These are phyloP conservation scores for Rhizopus delemar DNA, from an alignment of 371 early-diverging fungal genomes.

Conservation along the genomic window DNA sequence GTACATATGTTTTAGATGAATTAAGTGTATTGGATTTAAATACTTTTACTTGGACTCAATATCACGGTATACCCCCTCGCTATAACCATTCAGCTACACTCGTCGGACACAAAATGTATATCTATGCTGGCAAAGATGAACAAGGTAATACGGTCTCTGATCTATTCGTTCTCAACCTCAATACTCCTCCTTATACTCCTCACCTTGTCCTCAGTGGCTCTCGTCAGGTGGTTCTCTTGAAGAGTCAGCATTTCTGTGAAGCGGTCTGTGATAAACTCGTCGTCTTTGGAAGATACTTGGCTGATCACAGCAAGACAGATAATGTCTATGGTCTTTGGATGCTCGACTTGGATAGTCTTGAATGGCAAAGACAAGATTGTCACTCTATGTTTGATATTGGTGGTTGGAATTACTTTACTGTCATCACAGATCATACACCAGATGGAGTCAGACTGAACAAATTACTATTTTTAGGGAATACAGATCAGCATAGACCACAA, in stretches of 20 bases:
- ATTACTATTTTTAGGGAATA: conserved; percentile 57
- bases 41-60: conserved; percentile 59
- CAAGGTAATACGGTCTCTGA: conserved; percentile 62
- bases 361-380: conserved; percentile 63
- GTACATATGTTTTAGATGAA: conserved; percentile 63
- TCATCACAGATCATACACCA: conserved; percentile 32
- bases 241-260: conserved; percentile 71
- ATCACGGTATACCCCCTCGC: conserved; percentile 55
- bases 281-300: conserved; percentile 57
- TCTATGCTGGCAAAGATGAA: conserved; percentile 64
- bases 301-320: conserved; percentile 14
- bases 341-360: conserved; percentile 61
- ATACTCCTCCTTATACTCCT: conserved; percentile 45
- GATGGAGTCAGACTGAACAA: conserved; percentile 30
- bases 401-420: conserved; percentile 69
- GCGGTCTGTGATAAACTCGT: conserved; percentile 61
- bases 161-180: conserved; percentile 58
- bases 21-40: conserved; percentile 58
- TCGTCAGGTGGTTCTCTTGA: conserved; percentile 56
- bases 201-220: conserved; percentile 46
- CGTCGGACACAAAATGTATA: conserved; percentile 58
- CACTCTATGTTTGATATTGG: conserved; percentile 55
- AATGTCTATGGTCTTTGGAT: conserved; percentile 65
- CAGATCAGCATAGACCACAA: conserved; percentile 56
- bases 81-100: conserved; percentile 66